Percentiles rank a stretch among this genome's conserved stretches.
Evolutionary conservation across 768 basidiomycete genomes (phyloP).

Genomic region (Suillus tomentosus): DNA sequence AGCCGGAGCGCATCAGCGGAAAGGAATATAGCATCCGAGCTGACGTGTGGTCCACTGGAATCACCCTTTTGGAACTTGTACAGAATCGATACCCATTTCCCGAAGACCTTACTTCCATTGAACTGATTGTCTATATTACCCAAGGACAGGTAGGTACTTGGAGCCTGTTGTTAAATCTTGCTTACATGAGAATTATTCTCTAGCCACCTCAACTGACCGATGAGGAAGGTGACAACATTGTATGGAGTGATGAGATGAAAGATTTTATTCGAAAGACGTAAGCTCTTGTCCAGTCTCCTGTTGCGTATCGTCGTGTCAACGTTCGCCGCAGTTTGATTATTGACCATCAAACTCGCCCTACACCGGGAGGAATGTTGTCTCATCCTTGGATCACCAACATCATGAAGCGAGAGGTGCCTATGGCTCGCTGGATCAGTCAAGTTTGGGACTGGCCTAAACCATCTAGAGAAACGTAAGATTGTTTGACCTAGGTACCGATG

Average conservation of each 20-base stretch:
- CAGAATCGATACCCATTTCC: constrained; percentile 96
- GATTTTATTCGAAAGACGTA: constrained; percentile 88
- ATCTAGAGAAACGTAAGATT: constrained; percentile 26
- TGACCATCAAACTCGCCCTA: constrained; percentile 68
- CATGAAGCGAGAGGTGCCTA: constrained; percentile 83
- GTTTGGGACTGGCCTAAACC: constrained; percentile 78
- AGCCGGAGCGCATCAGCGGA: constrained; percentile 95
- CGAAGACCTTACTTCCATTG: constrained; percentile 88
- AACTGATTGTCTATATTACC: constrained; percentile 89
- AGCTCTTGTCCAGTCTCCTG: constrained; percentile 12
- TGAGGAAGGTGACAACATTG: constrained; percentile 52
- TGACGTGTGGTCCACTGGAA: constrained; percentile 98
- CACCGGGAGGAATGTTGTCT: constrained; percentile 77
- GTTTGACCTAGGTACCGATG: background rate
- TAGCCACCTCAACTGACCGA: constrained; percentile 86
- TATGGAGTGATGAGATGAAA: constrained; percentile 86
- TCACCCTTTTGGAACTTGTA: constrained; percentile 91
- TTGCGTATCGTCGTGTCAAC: constrained; percentile 12
- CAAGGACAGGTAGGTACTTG: constrained; percentile 61
- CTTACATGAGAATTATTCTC: constrained; percentile 18
- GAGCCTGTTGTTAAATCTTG: constrained; percentile 16
- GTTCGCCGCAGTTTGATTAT: constrained; percentile 60
- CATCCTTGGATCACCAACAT: constrained; percentile 82
- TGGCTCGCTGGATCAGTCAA: constrained; percentile 86
- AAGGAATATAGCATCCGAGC: constrained; percentile 91